Evolutionary conservation across 164 flowering plant genomes (phyloP), one percentile per base, ranked within the genome.

Genomic region (Euptelea pleiosperma): DNA sequence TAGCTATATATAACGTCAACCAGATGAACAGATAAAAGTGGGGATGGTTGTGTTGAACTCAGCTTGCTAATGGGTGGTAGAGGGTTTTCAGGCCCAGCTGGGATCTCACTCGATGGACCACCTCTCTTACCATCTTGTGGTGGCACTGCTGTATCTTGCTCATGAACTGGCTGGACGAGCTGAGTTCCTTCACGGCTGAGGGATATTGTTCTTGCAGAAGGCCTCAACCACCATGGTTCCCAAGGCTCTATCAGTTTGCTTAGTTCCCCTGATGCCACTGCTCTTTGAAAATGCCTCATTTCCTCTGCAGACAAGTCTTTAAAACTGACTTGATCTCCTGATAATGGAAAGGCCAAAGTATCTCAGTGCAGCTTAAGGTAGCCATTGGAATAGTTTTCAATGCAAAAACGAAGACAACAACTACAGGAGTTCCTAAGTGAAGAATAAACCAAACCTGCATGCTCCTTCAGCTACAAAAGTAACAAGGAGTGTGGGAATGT

Each of bases 171-270:
- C 65, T 79, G 83, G 42, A 93, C 65, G 16, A 88, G 91, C 36
- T 65, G 79, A 37, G 80, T 75, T 51, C 96, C 97, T 45, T 79
- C 84, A 31, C 49, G 65, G 64, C 87, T 73, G 21, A 90, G 85
- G 44, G 73, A 64, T 10, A 93, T 61, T 50, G 60, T 69, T 53
- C 73, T 71, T 28, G 97, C 92, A 55, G 89, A 76, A 62, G 89
- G 84, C 61, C 70, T 85, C 57, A 72, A 66, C 99, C 99, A 93
- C 99, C 97, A 91, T 24, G 99, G 97, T 4, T 79, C 83, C 97
- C 99, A 93, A 15, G 95, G 96, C 58, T 83, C 70, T 28, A 93
- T 90, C 82, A 91, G 69, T 68, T 78, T 93, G 77, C 96, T 80
- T 36, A 93, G 74, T 66, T 90, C 93, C 33, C 97, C 99, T 29